Evolutionary conservation across 495 filamentous ascomycete species (phyloP).

Genomic region (Letharia lupina): DNA sequence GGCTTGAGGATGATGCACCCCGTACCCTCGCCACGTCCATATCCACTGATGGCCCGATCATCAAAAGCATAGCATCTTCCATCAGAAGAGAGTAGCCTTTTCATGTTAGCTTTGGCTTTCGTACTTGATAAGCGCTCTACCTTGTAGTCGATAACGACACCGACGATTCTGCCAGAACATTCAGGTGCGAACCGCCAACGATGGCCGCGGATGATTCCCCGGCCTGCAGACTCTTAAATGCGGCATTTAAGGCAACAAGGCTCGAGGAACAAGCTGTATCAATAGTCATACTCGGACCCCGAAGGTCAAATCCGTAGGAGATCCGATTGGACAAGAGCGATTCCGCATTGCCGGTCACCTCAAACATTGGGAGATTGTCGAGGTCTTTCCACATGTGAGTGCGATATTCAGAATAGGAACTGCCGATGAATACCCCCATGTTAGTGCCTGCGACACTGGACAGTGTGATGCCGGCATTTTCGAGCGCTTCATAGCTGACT

Average conservation of each 20-base stretch:
- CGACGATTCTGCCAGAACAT: conserved; percentile 19
- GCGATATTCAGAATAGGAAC: conserved; percentile 18
- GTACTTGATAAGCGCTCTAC: too few relatives aligned
- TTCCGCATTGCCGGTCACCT: conserved; percentile 8
- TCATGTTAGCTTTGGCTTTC: too few relatives aligned
- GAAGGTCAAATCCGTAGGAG: conserved; percentile 40
- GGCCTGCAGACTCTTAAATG: conserved; percentile 11
- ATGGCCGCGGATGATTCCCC: conserved; percentile 25
- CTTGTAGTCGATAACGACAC: too few relatives aligned
- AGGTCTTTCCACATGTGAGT: conserved; percentile 16
- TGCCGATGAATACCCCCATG: conserved; percentile 24
- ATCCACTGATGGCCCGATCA: conserved; percentile 30
- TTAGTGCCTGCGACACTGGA: conserved; percentile 21
- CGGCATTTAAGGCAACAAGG: conserved; percentile 28
- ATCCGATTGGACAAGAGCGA: conserved; percentile 38
- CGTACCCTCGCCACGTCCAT: conserved; percentile 39
- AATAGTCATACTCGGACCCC: conserved; percentile 40
- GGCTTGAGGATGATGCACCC: conserved; percentile 37
- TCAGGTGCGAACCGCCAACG: conserved; percentile 31
- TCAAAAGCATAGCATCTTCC: conserved; percentile 13
- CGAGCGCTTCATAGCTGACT: conserved; percentile 10
- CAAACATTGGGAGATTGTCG: conserved; percentile 15
- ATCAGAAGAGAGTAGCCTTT: conserved; percentile 10
- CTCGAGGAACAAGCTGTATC: conserved; percentile 45
- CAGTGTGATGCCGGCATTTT: conserved; percentile 19